These are phyloP conservation scores for Clavaria fumosa DNA, from an alignment of 768 basidiomycete species.

Conservation along the genomic window DNA sequence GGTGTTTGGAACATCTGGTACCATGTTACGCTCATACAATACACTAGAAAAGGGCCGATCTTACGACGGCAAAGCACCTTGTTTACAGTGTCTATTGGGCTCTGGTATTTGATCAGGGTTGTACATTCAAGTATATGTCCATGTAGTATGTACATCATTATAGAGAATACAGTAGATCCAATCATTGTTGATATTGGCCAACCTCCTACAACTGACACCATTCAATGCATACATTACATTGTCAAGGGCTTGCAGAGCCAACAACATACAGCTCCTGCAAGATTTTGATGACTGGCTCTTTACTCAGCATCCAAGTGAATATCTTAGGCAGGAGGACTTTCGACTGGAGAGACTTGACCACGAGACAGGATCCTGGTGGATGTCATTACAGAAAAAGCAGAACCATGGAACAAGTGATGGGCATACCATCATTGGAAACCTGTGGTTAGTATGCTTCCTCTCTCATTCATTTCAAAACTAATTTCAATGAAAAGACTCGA, in stretches of 20 bases:
- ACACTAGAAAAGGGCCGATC: no score
- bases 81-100: no score
- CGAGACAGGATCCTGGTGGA: neutral
- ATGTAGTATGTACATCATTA: no score
- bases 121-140: no score
- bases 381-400: neutral
- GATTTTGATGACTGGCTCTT: constrained; percentile 15
- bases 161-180: constrained; percentile 19
- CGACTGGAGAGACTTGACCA: neutral
- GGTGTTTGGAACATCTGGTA: no score
- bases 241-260: constrained; percentile 18
- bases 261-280: constrained; percentile 18
- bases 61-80: no score
- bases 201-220: constrained; percentile 16
- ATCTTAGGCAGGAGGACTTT: neutral
- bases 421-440: neutral
- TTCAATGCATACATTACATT: constrained; percentile 23
- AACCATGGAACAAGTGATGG: neutral
- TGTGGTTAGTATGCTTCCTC: neutral
- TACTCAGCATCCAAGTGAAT: neutral
- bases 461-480: neutral
- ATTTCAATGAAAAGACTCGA: neutral
- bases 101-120: no score
- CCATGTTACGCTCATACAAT: no score
- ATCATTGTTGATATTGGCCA: constrained; percentile 22